These are phyloP conservation scores for Crepidotus variabilis DNA, from an alignment of 768 basidiomycete species.

Conservation along the genomic window DNA sequence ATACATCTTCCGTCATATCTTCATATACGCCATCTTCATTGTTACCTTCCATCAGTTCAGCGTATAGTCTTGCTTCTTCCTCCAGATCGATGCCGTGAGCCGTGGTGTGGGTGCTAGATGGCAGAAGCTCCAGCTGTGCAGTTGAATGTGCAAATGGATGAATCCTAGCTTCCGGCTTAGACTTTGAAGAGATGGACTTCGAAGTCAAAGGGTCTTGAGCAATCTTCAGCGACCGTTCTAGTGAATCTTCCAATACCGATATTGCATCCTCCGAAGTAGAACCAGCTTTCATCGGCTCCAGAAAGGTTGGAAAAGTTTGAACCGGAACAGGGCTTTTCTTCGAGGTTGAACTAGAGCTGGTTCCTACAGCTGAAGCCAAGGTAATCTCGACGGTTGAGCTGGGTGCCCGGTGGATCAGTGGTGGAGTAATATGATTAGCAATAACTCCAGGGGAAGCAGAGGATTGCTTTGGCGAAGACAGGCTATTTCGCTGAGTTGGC, in stretches of 20 bases:
- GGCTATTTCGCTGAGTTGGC: too few relatives aligned
- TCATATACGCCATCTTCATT: slow-evolving; percentile 14
- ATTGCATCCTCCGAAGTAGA: background rate
- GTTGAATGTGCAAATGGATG: slow-evolving; percentile 13
- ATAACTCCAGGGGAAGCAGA: too few relatives aligned
- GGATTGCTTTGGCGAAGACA: too few relatives aligned
- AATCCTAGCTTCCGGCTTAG: background rate
- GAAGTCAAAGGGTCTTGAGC: background rate
- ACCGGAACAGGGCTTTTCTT: background rate
- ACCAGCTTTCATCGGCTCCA: background rate
- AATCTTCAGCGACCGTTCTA: background rate
- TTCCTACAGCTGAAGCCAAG: background rate
- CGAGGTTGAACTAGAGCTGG: background rate
- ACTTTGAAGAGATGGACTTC: background rate
- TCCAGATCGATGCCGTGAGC: slow-evolving; percentile 56
- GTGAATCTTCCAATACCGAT: background rate
- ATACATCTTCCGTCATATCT: slow-evolving; percentile 17
- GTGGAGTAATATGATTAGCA: background rate
- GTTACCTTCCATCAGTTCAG: slow-evolving; percentile 36
- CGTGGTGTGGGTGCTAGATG: slow-evolving; percentile 16
- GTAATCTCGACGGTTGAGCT: background rate
- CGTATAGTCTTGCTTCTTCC: slow-evolving; percentile 64
- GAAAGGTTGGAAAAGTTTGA: background rate
- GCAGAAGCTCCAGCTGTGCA: slow-evolving; percentile 50
- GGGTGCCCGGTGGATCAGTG: background rate